Percentiles rank a stretch among this genome's conserved stretches.
These are phyloP conservation scores for Solanum aculeatissimum DNA, from an alignment of 305 asterid species.

Conservation along the genomic window DNA sequence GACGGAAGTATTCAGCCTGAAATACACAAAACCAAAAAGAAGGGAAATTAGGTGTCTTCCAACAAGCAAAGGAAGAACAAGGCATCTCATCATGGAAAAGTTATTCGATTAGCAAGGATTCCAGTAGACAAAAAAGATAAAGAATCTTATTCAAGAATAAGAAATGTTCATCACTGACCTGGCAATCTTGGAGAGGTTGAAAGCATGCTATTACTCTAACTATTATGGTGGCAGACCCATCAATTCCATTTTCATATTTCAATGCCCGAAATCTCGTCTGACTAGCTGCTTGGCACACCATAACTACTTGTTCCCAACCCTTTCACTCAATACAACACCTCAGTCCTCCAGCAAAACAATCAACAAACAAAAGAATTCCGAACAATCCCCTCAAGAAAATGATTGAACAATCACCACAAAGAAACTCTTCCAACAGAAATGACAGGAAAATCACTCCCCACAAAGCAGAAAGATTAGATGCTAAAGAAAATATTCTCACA, in stretches of 20 bases:
- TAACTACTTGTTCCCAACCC: constrained; percentile 71
- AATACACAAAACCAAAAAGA: not conserved
- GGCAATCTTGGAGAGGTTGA: constrained; percentile 98
- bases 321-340: constrained; percentile 29
- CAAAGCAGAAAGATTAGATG: not conserved
- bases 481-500: not conserved
- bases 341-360: constrained; percentile 6
- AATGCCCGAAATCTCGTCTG: constrained; percentile 92
- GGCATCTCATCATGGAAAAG: not conserved
- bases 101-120: not conserved
- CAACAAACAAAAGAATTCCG: constrained; percentile 4
- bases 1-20: constrained; percentile 97
- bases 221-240: constrained; percentile 73
- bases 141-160: not conserved
- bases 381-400: not conserved
- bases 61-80: not conserved
- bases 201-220: constrained; percentile 96
- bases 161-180: constrained; percentile 32
- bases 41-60: not conserved
- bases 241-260: constrained; percentile 88
- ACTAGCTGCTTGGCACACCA: constrained; percentile 98
- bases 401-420: not conserved
- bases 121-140: not conserved
- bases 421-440: not conserved
- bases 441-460: not conserved